phyloP scores from a whole-genome alignment of 129 eudicot species.

The Centaurea solstitialis region DNA sequence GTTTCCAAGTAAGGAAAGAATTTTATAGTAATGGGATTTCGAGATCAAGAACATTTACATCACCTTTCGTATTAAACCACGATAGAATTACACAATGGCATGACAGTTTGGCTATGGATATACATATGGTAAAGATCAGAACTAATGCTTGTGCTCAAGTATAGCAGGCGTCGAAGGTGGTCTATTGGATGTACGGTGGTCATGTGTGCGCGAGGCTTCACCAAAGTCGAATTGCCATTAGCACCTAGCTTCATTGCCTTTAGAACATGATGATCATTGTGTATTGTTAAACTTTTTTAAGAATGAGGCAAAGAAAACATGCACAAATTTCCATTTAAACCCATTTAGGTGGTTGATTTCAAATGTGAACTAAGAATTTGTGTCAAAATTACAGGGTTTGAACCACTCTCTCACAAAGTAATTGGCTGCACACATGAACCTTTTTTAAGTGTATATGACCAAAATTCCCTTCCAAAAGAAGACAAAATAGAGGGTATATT shows the following conservation, averaged over 20 bases:
- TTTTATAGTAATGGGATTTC: not conserved
- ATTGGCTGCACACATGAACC: not conserved
- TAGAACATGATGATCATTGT: too few species aligned
- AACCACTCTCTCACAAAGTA: not conserved
- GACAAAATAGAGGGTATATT: constrained; percentile 14
- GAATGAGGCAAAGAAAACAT: too few species aligned
- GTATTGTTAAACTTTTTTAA: too few species aligned
- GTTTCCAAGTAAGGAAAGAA: not conserved
- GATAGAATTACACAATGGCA: not conserved
- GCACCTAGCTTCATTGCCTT: too few species aligned
- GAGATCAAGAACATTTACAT: not conserved
- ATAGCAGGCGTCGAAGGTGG: constrained; percentile 71
- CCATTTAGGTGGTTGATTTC: not conserved
- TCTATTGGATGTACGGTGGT: constrained; percentile 32
- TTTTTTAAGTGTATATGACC: constrained; percentile 2
- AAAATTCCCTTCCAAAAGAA: constrained; percentile 10
- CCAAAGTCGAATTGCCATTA: constrained; percentile 11
- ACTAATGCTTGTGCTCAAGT: constrained; percentile 60
- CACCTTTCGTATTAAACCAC: not conserved
- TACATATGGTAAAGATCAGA: constrained; percentile 4
- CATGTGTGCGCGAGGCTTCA: constrained; percentile 23
- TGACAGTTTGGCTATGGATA: constrained; percentile 4
- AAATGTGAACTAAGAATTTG: too few species aligned
- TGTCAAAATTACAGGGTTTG: not conserved
- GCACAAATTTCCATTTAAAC: too few species aligned